Conservation (phyloP, 768 basidiomycete genomes). For the Mycena belliarum region DNA sequence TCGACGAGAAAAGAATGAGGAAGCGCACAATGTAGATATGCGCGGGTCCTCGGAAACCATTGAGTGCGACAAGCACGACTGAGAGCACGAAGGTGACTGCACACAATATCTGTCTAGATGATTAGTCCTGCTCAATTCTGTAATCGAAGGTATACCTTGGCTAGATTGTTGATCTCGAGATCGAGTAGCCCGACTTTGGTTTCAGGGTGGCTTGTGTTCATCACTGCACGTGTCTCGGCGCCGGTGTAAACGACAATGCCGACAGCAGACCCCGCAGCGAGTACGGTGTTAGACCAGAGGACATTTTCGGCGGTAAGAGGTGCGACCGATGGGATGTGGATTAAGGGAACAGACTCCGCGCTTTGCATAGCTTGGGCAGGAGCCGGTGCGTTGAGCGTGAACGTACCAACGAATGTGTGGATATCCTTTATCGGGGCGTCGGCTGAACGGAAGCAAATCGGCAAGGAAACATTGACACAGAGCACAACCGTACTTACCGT, state of each 20-base stretch:
- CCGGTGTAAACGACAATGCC: constrained; percentile 96
- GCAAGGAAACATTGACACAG: not conserved
- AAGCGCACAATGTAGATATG: constrained; percentile 97
- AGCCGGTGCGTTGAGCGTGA: constrained; percentile 61
- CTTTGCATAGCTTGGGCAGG: constrained; percentile 26
- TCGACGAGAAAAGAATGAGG: constrained; percentile 96
- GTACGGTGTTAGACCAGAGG: constrained; percentile 95
- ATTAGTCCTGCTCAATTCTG: not conserved
- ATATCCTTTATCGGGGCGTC: constrained; percentile 97
- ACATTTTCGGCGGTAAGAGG: constrained; percentile 95
- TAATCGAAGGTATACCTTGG: constrained; percentile 64
- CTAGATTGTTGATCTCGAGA: constrained; percentile 91
- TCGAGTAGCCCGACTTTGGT: constrained; percentile 94
- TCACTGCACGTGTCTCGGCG: constrained; percentile 91
- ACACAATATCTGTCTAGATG: constrained; percentile 69
- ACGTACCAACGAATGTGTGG: constrained; percentile 90
- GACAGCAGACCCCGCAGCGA: constrained; percentile 91
- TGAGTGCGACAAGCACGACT: constrained; percentile 88
- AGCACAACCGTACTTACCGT: constrained; percentile 52
- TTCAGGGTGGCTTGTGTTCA: constrained; percentile 97
- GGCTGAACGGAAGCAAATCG: constrained; percentile 47
- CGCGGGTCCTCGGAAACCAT: constrained; percentile 95
- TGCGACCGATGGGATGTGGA: constrained; percentile 58
- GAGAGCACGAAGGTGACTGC: constrained; percentile 92
- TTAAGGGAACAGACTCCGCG: constrained; percentile 37